phyloP scores from a whole-genome alignment of 179 eudicot genomes.

The Patellifolia procumbens region DNA sequence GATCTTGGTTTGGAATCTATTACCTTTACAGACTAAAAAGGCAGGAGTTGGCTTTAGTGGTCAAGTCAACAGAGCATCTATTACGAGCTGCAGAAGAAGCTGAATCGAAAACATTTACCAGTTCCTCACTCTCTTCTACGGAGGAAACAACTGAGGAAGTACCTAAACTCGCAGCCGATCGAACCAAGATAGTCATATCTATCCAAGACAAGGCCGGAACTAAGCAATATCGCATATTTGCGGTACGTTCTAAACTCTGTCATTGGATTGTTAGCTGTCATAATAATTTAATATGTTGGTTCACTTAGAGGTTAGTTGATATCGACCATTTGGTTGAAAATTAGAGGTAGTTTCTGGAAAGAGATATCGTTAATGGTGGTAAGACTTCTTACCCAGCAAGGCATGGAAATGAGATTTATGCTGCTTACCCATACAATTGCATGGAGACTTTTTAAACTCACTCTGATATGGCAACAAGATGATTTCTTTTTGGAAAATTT shows the following conservation, averaged over 20 bases:
- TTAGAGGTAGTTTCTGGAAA: neutral
- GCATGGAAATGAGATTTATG: neutral
- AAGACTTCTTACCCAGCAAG: neutral
- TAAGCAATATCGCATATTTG: constrained; percentile 60
- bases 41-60: constrained; percentile 55
- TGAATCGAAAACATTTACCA: constrained; percentile 38
- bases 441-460: neutral
- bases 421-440: neutral
- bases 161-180: constrained; percentile 39
- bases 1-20: constrained; percentile 6
- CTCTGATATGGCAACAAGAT: neutral
- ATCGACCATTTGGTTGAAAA: neutral
- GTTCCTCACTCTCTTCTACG: constrained; percentile 25
- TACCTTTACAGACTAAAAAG: constrained; percentile 47
- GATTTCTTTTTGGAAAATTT: neutral
- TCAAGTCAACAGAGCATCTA: constrained; percentile 56
- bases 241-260: constrained; percentile 37
- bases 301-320: neutral
- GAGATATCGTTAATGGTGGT: neutral
- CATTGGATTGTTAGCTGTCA: neutral
- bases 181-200: constrained; percentile 65
- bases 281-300: constrained; percentile 9
- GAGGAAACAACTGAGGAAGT: constrained; percentile 34
- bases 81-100: constrained; percentile 56
- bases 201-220: constrained; percentile 67